Percentiles rank a stretch among this genome's conserved stretches.
These are phyloP conservation scores for Penicillium janthinellum DNA, from an alignment of 2,329 filamentous ascomycete species.

Conservation along the genomic window DNA sequence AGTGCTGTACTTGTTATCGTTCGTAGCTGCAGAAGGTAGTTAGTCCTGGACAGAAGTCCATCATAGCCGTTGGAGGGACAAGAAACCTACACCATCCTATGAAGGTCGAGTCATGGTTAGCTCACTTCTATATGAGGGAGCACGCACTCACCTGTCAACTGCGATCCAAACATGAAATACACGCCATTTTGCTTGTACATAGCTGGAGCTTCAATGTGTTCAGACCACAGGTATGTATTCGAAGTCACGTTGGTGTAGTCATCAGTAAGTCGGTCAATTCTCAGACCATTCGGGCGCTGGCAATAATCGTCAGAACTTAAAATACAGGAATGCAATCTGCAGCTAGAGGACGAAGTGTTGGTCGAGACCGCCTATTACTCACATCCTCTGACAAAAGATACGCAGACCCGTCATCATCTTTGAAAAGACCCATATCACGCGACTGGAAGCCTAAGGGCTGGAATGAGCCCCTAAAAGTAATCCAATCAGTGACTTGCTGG, in stretches of 20 bases:
- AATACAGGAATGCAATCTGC: not conserved
- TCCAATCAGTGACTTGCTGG: not conserved
- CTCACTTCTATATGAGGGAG: not conserved
- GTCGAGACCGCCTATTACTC: slow-evolving; percentile 37
- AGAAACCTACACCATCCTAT: not conserved
- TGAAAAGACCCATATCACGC: slow-evolving; percentile 62
- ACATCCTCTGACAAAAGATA: slow-evolving; percentile 68
- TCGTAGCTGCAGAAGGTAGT: not conserved
- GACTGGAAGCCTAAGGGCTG: slow-evolving; percentile 55
- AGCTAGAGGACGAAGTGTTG: too few species aligned
- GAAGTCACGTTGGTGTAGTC: slow-evolving; percentile 59
- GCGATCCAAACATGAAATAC: slow-evolving; percentile 68
- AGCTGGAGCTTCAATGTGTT: slow-evolving; percentile 62
- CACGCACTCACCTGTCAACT: slow-evolving; percentile 41
- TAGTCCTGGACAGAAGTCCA: not conserved
- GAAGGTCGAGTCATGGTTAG: not conserved
- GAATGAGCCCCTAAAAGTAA: slow-evolving; percentile 27
- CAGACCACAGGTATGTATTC: slow-evolving; percentile 55
- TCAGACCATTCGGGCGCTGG: not conserved
- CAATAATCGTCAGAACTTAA: not conserved
- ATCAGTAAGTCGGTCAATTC: slow-evolving; percentile 22
- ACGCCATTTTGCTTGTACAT: slow-evolving; percentile 61
- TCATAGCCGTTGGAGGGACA: too few species aligned
- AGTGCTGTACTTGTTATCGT: slow-evolving; percentile 64
- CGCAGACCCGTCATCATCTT: slow-evolving; percentile 62